Conservation (phyloP, 2,329 filamentous ascomycete genomes). For the Aureobasidium mangrovei region DNA sequence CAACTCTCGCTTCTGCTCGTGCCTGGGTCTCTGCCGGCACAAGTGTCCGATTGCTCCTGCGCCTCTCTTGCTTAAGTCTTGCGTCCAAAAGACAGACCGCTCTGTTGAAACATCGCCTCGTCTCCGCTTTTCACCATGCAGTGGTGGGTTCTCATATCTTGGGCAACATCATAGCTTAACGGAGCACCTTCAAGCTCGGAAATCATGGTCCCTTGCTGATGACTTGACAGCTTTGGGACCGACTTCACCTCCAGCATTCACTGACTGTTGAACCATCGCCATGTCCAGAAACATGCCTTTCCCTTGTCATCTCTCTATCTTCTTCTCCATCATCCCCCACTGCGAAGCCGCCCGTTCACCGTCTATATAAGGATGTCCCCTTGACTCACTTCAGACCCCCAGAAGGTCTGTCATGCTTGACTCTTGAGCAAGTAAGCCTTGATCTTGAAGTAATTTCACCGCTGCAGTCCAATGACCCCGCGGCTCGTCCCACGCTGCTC, state of each 20-base stretch:
- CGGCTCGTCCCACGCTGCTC: not conserved
- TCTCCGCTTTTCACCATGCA: not conserved
- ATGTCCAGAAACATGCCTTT: not conserved
- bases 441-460: conserved; percentile 17
- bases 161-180: not conserved
- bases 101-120: not conserved
- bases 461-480: not conserved
- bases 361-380: conserved; percentile 21
- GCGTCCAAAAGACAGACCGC: not conserved
- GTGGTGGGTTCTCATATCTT: conserved; percentile 2
- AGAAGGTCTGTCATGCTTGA: conserved; percentile 20
- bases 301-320: conserved; percentile 9
- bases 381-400: conserved; percentile 26
- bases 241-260: conserved; percentile 25
- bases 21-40: not conserved
- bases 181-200: not conserved
- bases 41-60: not conserved
- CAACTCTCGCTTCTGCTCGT: not conserved
- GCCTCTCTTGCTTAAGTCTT: not conserved
- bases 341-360: conserved; percentile 18
- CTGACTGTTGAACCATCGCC: conserved; percentile 14
- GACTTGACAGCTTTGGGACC: conserved; percentile 24
- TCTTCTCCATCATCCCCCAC: not conserved
- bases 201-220: not conserved
- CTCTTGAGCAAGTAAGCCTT: conserved; percentile 26